Evolutionary conservation across 371 early-diverging fungal species (phyloP), one percentile per base, ranked within the genome.

Genomic region (Dichotomocladium elegans): DNA sequence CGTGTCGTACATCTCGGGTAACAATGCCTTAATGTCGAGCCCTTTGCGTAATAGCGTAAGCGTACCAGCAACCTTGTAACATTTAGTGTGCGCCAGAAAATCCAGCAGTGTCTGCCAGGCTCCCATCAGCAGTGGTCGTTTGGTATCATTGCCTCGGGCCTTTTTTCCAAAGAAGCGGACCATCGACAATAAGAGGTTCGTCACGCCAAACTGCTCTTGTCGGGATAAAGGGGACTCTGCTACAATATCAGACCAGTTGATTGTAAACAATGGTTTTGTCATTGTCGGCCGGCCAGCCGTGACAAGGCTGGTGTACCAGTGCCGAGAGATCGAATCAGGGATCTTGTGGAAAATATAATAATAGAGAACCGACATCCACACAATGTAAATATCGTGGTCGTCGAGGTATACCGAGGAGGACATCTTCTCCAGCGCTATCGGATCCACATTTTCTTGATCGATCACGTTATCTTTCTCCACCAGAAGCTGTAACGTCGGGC

Each of bases 121-220:
- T 9, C 62, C 66, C 19, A 72, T 54, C 33, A 72, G 35, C 3
- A 68, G 41, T 4, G 72, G 72, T 8, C 64, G 63, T 40, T 58
- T 57, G 4, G 53, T 34, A 4, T 45, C 41, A 53, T 68, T 59
- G 10, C 46, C 53, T 12, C 58, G 45, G 1, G 66, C 62, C 24
- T 57, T 57, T 8, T 57, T 55, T 4, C 57, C 47, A 47, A 68
- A 68, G 29, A 64, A 49, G 2, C 54, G 51, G 7, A 68, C 47
- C 64, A 72, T 63, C 2, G 72, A 72, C n/a, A 72, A 21, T 10
- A 72, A 22, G 6, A 72, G 56, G 19, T 68, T 72, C 14, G 56
- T 57, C 10, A 60, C 42, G 8, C 58, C 61, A 37, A 55, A 40
- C 19, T 63, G 64, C n/a, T 60, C 58, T 5, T 47, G 26, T 41